Conservation (phyloP, 345 rosid genomes). For the Iberis pinnata region DNA sequence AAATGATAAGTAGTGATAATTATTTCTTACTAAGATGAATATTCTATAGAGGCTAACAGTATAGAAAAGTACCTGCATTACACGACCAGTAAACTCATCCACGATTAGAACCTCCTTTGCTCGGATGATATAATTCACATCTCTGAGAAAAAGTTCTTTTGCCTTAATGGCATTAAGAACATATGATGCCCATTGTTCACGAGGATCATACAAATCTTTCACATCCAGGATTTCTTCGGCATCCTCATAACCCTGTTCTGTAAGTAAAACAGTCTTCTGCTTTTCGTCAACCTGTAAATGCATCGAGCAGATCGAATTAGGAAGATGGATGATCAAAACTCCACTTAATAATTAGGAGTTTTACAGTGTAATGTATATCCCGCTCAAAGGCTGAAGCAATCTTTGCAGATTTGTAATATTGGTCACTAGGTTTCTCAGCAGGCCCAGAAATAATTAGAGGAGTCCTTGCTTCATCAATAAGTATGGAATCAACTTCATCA, state of each 20-base stretch:
- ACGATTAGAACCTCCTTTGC: conserved; percentile 94
- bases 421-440: conserved; percentile 96
- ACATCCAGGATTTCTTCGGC: conserved; percentile 85
- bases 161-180: conserved; percentile 92
- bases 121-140: conserved; percentile 88
- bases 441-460: conserved; percentile 92
- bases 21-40: background rate
- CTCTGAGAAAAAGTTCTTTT: conserved; percentile 86
- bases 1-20: background rate
- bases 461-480: conserved; percentile 97
- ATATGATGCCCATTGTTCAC: conserved; percentile 94
- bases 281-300: conserved; percentile 87
- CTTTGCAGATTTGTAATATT: conserved; percentile 87
- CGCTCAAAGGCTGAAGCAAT: conserved; percentile 79
- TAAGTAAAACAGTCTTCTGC: conserved; percentile 76
- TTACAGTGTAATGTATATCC: conserved; percentile 91
- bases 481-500: conserved; percentile 98
- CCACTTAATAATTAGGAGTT: conserved; percentile 15
- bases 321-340: background rate
- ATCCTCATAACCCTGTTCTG: conserved; percentile 98
- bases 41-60: conserved; percentile 1
- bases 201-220: conserved; percentile 95
- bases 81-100: conserved; percentile 97
- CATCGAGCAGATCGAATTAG: conserved; percentile 1
- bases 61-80: conserved; percentile 74